A percentile compares a stretch with the other conserved stretches of the same genome.
Conservation (phyloP, 352 stramenopile species). For the Thalassiosira hispida region DNA sequence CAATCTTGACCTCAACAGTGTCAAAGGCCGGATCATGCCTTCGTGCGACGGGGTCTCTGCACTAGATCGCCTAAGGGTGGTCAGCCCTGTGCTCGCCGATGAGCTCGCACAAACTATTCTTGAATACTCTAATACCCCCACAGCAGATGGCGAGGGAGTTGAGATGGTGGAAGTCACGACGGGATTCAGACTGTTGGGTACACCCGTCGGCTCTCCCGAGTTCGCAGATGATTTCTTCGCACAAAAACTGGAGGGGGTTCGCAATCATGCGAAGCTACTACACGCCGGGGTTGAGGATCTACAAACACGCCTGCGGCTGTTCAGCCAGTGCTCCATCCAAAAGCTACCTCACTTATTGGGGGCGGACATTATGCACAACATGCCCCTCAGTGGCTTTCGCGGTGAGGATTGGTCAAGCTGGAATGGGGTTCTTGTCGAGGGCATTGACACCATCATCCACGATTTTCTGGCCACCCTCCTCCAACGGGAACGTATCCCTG, state of each 20-base stretch:
- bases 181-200: too few species aligned
- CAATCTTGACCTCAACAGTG: too few species aligned
- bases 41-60: too few species aligned
- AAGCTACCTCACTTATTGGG: constrained; percentile 26
- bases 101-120: too few species aligned
- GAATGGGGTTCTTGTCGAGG: neutral
- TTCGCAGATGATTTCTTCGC: constrained; percentile 3
- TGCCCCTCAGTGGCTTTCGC: neutral
- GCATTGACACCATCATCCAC: neutral
- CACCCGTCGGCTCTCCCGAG: too few species aligned
- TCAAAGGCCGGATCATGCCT: too few species aligned
- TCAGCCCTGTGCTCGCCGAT: too few species aligned
- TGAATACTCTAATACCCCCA: too few species aligned
- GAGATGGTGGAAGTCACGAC: too few species aligned
- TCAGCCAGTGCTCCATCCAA: constrained; percentile 36
- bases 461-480: constrained; percentile 8
- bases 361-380: constrained; percentile 22
- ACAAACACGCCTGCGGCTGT: constrained; percentile 34
- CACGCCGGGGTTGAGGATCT: constrained; percentile 5
- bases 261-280: neutral
- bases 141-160: too few species aligned
- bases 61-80: too few species aligned
- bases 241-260: neutral
- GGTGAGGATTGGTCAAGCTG: constrained; percentile 6
- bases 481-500: neutral